Evolutionary conservation across 192 early-diverging fungal species (phyloP), one percentile per base, ranked within the genome.

Genomic region (Chytriomyces sp.): DNA sequence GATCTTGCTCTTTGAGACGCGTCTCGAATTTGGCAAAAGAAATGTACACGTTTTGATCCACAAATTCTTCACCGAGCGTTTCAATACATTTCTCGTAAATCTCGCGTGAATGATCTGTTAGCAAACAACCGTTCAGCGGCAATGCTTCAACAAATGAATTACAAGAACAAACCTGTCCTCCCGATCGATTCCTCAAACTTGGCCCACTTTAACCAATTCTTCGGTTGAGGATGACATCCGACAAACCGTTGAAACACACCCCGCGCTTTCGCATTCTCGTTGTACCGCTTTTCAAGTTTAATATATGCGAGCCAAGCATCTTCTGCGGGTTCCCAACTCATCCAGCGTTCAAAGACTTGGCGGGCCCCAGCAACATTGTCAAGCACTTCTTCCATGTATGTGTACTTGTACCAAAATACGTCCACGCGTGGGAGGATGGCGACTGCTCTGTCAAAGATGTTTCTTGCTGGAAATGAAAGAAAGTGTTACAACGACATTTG

Each of bases 291-390:
- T 79, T 99, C 98, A 81, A 98, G 91, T 82, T 97, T 95, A 61
- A 98, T 91, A 75, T 95, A 99, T 3, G 96, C 95, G 76, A 84
- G 83, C 98, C 98, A 99, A 3, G 95, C 95, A 20, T 91, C 92
- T 70, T 94, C 93, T 45, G 90, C 84, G n/a, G 97, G 96, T 76
- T 98, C 96, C 97, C 98, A 98, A 66, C 93, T 89, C 97, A 99
- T 98, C 98, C 98, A 99, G 47, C 98, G 89, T 68, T 97, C 94
- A 90, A 99, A 99, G 28, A 99, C 93, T 48, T 94, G 92, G 8
- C 98, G 89, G 1, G 93, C 92, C 5, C 94, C 94, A 8, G 89
- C 86, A 0, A 96, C 87, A 76, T 98, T 97, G 43, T 94, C 96
- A 80, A 99, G 79, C 80, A 93, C 84, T 80, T 99, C 98, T 76